These are phyloP conservation scores for Pugionium cornutum DNA, from an alignment of 345 rosid species.

Conservation along the genomic window DNA sequence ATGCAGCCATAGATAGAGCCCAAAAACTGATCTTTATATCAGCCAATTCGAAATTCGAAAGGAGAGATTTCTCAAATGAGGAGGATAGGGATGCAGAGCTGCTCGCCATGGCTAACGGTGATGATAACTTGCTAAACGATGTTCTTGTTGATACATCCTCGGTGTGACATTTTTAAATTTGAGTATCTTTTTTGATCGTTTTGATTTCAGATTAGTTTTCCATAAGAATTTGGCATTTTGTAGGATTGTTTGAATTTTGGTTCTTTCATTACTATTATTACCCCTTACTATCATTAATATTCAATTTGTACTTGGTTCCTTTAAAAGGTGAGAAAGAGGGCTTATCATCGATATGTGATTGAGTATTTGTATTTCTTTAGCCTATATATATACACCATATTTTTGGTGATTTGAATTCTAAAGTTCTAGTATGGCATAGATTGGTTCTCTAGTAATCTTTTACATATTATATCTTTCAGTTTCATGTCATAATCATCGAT, in stretches of 20 bases:
- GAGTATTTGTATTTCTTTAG: constrained; percentile 31
- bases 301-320: constrained; percentile 36
- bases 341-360: constrained; percentile 15
- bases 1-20: constrained; percentile 69
- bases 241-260: not conserved
- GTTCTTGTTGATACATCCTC: constrained; percentile 74
- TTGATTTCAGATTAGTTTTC: constrained; percentile 47
- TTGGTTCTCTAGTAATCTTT: too few relatives aligned
- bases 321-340: constrained; percentile 19
- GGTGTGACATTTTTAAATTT: constrained; percentile 38
- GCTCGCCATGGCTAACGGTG: constrained; percentile 76
- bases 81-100: constrained; percentile 94
- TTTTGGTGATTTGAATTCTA: not conserved
- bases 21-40: constrained; percentile 86
- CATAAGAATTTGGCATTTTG: constrained; percentile 49
- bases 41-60: constrained; percentile 86
- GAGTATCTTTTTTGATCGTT: constrained; percentile 53
- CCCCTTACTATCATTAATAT: constrained; percentile 32
- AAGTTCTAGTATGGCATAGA: too few relatives aligned
- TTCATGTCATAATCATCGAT: too few relatives aligned
- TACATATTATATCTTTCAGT: too few relatives aligned
- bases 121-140: constrained; percentile 84
- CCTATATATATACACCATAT: too few relatives aligned
- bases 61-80: constrained; percentile 71
- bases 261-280: not conserved